Percentiles rank a stretch among this genome's conserved stretches.
Evolutionary conservation across 129 eudicot species (phyloP).

Genomic region (Helichrysum umbraculigerum): DNA sequence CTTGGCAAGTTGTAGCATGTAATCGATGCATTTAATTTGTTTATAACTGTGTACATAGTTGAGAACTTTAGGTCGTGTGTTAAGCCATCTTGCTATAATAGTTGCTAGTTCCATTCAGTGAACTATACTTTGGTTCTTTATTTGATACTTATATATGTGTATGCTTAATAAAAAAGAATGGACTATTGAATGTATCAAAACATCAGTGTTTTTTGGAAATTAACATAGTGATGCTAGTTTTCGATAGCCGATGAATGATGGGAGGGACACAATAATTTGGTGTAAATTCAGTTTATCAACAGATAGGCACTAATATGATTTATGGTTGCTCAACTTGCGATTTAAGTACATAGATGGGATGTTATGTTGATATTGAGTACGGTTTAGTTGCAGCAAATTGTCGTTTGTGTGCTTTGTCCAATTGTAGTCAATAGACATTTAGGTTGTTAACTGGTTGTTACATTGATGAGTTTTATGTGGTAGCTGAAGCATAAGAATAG

Average conservation of each 20-base stretch:
- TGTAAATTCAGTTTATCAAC: too few relatives aligned
- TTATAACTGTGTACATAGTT: not conserved
- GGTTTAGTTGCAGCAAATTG: not conserved
- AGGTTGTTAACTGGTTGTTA: not conserved
- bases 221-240: not conserved
- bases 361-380: not conserved
- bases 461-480: constrained; percentile 3
- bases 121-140: not conserved
- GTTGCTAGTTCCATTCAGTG: not conserved
- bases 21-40: not conserved
- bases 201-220: not conserved
- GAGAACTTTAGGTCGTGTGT: not conserved
- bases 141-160: not conserved
- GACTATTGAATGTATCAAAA: not conserved
- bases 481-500: constrained; percentile 5
- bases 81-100: not conserved
- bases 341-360: too few relatives aligned
- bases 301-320: too few relatives aligned
- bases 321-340: not conserved
- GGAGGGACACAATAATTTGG: not conserved
- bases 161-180: not conserved
- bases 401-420: not conserved
- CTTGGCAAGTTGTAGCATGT: not conserved
- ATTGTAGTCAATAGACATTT: constrained; percentile 8
- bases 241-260: not conserved